These are phyloP conservation scores for Ogataea saltuana DNA, from an alignment of 805 yeast genomes.

Conservation along the genomic window DNA sequence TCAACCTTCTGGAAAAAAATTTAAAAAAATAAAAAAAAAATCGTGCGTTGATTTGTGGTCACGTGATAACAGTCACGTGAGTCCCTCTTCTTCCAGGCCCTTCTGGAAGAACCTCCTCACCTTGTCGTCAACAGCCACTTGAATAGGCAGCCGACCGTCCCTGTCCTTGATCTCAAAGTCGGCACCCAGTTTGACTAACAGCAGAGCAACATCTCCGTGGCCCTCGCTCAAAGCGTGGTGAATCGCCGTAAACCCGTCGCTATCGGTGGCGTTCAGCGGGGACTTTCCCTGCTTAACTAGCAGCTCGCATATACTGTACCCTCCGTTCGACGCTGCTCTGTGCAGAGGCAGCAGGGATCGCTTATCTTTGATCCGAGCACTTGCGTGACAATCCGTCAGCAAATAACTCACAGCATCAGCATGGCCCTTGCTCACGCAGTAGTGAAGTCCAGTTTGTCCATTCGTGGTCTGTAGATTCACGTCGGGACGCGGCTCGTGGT, in stretches of 20 bases:
- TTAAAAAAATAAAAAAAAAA: conserved; percentile 5
- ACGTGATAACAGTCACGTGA: conserved; percentile 6
- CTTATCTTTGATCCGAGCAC: conserved; percentile 65
- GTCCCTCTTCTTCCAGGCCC: conserved; percentile 27
- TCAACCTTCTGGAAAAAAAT: conserved; percentile 7
- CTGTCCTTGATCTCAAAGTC: conserved; percentile 47
- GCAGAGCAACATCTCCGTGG: conserved; percentile 70
- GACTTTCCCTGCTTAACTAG: conserved; percentile 55
- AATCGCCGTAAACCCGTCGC: conserved; percentile 78
- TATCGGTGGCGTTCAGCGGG: conserved; percentile 69
- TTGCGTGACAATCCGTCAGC: conserved; percentile 55
- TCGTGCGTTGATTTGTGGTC: conserved; percentile 2
- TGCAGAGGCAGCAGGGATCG: conserved; percentile 69
- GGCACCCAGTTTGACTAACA: conserved; percentile 67
- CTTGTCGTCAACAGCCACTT: conserved; percentile 57
- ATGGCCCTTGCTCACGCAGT: conserved; percentile 73
- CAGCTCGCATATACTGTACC: conserved; percentile 52
- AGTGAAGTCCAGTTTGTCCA: conserved; percentile 75
- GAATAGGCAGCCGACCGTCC: conserved; percentile 56
- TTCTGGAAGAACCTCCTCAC: conserved; percentile 42
- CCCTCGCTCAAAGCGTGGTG: conserved; percentile 94
- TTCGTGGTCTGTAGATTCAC: conserved; percentile 57
- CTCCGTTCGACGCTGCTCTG: conserved; percentile 82
- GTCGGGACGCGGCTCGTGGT: conserved; percentile 55
- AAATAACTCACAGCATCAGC: conserved; percentile 52